Evolutionary conservation across 768 basidiomycete genomes (phyloP), one percentile per base, ranked within the genome.

Genomic region (Leccinum olivaceopallidum): DNA sequence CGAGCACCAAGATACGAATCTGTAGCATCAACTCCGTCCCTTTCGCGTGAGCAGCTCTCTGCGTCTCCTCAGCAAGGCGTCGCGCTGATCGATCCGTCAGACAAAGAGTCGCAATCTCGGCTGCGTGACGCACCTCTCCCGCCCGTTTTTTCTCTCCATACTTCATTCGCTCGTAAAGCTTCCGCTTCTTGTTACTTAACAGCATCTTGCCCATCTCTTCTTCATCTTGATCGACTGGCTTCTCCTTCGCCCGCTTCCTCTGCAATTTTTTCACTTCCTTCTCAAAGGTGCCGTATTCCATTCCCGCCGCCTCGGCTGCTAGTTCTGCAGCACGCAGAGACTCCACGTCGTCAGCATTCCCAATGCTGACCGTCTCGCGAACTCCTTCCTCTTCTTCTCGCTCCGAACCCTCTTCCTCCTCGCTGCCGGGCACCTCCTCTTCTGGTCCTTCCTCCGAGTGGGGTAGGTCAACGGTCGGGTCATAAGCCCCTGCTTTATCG

Each of bases 131-230:
- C 72, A 95, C 95, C 90, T 96, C 92, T 26, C 81, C 77, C 14
- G 81, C 80, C 61, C 87, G 87, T 76, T 88, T 91, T 72, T 83
- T 82, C 71, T 95, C 84, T 65, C 88, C 87, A 71, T 91, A 85
- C 77, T 94, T 93, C 85, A 97, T 91, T 77, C 90, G 90, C 76
- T 94, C 93, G 73, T 95, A 96, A 67, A 97, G 76, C 76, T 95
- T 95, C 67, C 87, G 84, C 75, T 96, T 90, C 78, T 91, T 94
- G 75, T 93, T 94, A 79, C 92, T 96, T 88, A 97, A 88, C 85
- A 98, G 83, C 88, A 98, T 96, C 83, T 95, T 96, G 76, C 92
- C 89, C 90, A 96, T 92, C 71, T 95, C 90, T 68, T 86, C 81
- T 71, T 94, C 92, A 20, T 68, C 51, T 64, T 66, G 34, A 63